phyloP scores from a whole-genome alignment of 176 grass and related monocot species.

The Thinopyrum elongatum region DNA sequence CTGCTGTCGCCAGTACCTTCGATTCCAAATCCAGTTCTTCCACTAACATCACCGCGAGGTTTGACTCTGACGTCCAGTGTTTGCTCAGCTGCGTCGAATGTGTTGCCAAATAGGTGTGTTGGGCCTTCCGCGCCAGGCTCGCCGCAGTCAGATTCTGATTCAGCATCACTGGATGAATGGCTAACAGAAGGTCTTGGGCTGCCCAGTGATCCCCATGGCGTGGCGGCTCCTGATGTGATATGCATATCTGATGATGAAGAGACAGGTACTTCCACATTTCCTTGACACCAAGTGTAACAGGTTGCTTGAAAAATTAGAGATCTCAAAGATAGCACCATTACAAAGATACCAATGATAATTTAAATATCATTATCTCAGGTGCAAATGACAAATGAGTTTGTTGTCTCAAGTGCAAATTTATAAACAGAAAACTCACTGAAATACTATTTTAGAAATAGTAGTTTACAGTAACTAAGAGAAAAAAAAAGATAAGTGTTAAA shows the following conservation, averaged over 20 bases:
- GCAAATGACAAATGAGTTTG: no score
- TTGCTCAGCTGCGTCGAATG: not conserved
- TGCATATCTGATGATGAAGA: conserved; percentile 46
- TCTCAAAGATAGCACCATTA: no score
- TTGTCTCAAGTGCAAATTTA: no score
- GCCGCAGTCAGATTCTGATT: conserved; percentile 7
- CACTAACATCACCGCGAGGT: not conserved
- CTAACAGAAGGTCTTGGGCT: conserved; percentile 35
- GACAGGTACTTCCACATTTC: no score
- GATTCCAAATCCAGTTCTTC: not conserved
- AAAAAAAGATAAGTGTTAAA: no score
- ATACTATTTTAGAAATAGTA: no score
- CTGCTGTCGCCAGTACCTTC: not conserved
- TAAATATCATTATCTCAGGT: no score
- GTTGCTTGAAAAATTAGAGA: no score
- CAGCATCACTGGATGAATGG: conserved; percentile 34
- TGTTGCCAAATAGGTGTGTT: not conserved
- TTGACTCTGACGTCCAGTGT: not conserved
- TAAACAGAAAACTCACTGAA: no score
- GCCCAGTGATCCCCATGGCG: not conserved
- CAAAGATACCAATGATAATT: no score
- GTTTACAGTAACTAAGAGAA: no score
- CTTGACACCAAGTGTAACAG: no score
- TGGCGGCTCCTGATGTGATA: not conserved
- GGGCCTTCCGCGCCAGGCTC: not conserved